Evolutionary conservation across 305 asterid genomes (phyloP).

Genomic region (Solanum aculeatissimum): DNA sequence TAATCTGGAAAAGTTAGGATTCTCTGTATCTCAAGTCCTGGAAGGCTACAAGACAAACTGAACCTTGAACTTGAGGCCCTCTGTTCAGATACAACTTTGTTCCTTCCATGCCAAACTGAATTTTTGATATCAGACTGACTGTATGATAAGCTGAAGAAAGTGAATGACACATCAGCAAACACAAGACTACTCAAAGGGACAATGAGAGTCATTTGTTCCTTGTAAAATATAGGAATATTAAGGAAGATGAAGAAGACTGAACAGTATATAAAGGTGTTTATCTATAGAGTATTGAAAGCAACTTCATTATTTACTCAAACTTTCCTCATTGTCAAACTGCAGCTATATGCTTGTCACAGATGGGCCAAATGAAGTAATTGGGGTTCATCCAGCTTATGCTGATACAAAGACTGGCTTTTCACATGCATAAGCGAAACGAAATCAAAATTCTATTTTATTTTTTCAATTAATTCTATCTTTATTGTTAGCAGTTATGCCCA

Average conservation of each 20-base stretch:
- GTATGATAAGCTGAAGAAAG: conserved; percentile 49
- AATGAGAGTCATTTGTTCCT: not conserved
- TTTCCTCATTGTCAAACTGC: not conserved
- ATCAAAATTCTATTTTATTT: not conserved
- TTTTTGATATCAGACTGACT: conserved; percentile 65
- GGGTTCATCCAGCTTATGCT: conserved; percentile 14
- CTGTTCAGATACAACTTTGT: conserved; percentile 60
- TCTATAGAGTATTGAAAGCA: not conserved
- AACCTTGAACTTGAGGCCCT: conserved; percentile 70
- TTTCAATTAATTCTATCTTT: not conserved
- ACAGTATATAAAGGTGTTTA: not conserved
- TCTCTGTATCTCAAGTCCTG: not conserved
- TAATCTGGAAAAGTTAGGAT: not conserved
- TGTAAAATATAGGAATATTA: not conserved
- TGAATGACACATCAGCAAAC: not conserved
- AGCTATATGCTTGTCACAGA: conserved; percentile 9
- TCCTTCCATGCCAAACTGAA: conserved; percentile 58
- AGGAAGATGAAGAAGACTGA: not conserved
- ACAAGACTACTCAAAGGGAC: not conserved
- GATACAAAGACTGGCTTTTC: conserved; percentile 12
- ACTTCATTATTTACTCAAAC: not conserved
- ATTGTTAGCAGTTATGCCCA: not conserved
- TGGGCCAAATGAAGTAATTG: conserved; percentile 12
- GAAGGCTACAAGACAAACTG: not conserved
- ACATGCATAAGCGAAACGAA: not conserved